Base-by-base conservation (phyloP, 345 rosid species). In the Sisymbrium altissimum region DNA sequence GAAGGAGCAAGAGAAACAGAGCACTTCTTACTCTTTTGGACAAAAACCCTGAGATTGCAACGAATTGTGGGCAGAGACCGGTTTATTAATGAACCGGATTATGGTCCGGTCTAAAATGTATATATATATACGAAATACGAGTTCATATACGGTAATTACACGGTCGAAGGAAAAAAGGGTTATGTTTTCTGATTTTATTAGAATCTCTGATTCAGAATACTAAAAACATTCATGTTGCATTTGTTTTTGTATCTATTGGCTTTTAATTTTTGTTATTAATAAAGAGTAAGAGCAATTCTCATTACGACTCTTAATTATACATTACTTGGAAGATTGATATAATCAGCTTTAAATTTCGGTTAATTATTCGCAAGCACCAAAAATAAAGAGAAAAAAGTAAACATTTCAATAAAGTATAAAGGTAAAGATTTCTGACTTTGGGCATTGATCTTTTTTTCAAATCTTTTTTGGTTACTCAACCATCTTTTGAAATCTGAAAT, bases 1-100 rank as follows among this genome's bases (percentile, higher is more conserved):
- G 82, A 40, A 63, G 99, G 75, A 86, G 66, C 76, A 78, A 87
- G 76, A 87, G 88, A 78, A 84, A 97, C 59, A 87, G 83, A 80
- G 79, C 93, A 54, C 79, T 92, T 33, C 79, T 92, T 43, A 80
- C 89, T 10, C 90, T 95, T 43, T 90, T 95, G 41, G 89, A 90
- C 72, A 81, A 71, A 33, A 81, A 71, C 78, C 62, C 79, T 52
- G 79, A 76, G 17, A 74, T 71, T 29, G 57, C 57, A 46, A 53
- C 78, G 6, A 86, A 75, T 8, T 81, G 76, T 52, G 82, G 62
- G 6, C 68, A 76, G 54, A 81, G 78, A 48, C 56, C 56, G 72
- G 76, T 71, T 77, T 77, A 65, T 50, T 65, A 23, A 77, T 77
- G 27, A 77, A 67, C 57, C 68, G 41, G 41, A 58, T 73, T 40